These are phyloP conservation scores for Ganoderma lucidum DNA, from an alignment of 1,284 basidiomycete species.

Conservation along the genomic window DNA sequence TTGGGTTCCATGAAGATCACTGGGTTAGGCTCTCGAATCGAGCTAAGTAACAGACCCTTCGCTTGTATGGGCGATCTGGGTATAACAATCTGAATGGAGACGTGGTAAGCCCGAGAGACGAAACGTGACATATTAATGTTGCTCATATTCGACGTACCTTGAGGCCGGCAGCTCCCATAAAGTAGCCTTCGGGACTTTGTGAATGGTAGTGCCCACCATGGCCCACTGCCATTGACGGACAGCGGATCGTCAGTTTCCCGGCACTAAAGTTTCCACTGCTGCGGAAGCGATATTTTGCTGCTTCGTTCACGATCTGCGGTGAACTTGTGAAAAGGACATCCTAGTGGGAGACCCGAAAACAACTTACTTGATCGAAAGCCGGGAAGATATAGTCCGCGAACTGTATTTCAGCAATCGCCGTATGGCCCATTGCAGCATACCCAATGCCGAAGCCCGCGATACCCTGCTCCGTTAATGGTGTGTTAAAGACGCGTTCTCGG, in stretches of 20 bases:
- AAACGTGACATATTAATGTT: not conserved
- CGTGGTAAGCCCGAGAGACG: slow-evolving; percentile 42
- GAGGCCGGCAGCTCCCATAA: slow-evolving; percentile 89
- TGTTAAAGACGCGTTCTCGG: slow-evolving; percentile 94
- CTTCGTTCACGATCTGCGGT: slow-evolving; percentile 89
- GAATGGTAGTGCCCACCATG: slow-evolving; percentile 95
- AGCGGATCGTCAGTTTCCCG: slow-evolving; percentile 88
- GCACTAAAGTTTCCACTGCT: slow-evolving; percentile 87
- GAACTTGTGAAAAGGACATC: not conserved
- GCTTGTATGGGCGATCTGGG: slow-evolving; percentile 95
- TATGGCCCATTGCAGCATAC: slow-evolving; percentile 91
- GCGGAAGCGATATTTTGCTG: slow-evolving; percentile 92
- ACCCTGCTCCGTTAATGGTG: slow-evolving; percentile 92
- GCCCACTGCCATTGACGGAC: slow-evolving; percentile 91
- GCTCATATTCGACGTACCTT: slow-evolving; percentile 58
- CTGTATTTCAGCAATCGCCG: slow-evolving; percentile 94
- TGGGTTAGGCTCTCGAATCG: slow-evolving; percentile 92
- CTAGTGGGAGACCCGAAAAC: not conserved
- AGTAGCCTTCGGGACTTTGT: slow-evolving; percentile 94
- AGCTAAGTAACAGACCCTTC: slow-evolving; percentile 87
- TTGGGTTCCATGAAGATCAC: slow-evolving; percentile 97
- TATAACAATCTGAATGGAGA: slow-evolving; percentile 73
- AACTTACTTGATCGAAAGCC: slow-evolving; percentile 86
- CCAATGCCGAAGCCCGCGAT: slow-evolving; percentile 97
- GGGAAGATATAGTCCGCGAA: slow-evolving; percentile 90